Conservation (phyloP, 345 rosid genomes). For the Hibiscus syriacus region DNA sequence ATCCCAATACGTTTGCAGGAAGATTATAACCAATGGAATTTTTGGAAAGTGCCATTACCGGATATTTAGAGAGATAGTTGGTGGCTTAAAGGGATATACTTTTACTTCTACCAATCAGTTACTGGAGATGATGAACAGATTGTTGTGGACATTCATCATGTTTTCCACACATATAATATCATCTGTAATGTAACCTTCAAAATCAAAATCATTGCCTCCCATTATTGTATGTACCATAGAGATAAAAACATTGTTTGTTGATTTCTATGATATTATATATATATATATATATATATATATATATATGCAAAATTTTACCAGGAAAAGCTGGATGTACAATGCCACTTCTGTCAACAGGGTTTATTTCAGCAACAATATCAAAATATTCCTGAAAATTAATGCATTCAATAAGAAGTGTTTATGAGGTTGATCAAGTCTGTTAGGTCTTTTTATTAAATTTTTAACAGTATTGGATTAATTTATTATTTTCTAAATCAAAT, state of each 20-base stretch:
- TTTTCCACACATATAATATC: not conserved
- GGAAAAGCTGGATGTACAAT: too few relatives aligned
- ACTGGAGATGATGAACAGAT: not conserved
- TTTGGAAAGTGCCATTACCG: constrained; percentile 61
- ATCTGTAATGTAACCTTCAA: not conserved
- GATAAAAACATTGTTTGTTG: not conserved
- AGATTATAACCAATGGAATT: constrained; percentile 81
- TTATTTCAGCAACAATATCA: too few relatives aligned
- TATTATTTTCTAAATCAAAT: too few relatives aligned
- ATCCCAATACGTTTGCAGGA: constrained; percentile 43
- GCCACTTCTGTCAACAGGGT: too few relatives aligned
- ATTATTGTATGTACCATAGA: not conserved
- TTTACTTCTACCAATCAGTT: not conserved
- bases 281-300: too few relatives aligned
- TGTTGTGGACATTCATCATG: not conserved
- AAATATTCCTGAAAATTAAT: too few relatives aligned
- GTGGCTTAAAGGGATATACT: not conserved
- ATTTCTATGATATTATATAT: not conserved
- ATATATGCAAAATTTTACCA: too few relatives aligned
- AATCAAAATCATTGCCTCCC: not conserved
- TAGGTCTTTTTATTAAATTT: too few relatives aligned
- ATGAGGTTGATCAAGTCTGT: too few relatives aligned
- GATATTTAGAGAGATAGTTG: constrained; percentile 36
- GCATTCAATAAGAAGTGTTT: too few relatives aligned
- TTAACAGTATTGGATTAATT: too few relatives aligned